Conservation (phyloP, 2,329 filamentous ascomycete species). For the Phyllosticta paracitricarpa region DNA sequence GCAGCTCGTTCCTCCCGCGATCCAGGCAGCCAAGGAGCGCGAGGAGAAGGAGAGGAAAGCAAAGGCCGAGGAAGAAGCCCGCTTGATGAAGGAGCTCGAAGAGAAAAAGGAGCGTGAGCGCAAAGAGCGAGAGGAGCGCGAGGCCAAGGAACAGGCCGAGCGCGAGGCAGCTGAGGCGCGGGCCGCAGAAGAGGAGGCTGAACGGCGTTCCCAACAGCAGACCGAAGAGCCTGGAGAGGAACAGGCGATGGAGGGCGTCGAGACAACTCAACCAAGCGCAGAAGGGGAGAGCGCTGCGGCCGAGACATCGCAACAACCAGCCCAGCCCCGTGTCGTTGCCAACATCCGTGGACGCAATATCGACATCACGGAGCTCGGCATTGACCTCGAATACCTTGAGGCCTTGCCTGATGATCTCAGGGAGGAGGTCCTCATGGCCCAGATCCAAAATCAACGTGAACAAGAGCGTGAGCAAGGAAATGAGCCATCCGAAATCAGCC, state of each 20-base stretch:
- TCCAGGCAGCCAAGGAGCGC: slow-evolving; percentile 66
- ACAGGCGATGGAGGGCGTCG: slow-evolving; percentile 69
- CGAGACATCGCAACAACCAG: slow-evolving; percentile 25
- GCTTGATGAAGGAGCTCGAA: slow-evolving; percentile 21
- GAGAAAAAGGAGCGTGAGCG: slow-evolving; percentile 32
- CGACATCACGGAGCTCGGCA: slow-evolving; percentile 89
- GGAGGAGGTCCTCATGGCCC: slow-evolving; percentile 90
- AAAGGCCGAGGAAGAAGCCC: slow-evolving; percentile 40
- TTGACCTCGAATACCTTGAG: slow-evolving; percentile 87
- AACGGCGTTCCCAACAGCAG: slow-evolving; percentile 15
- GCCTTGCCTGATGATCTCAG: slow-evolving; percentile 96
- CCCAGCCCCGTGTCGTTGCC: slow-evolving; percentile 57
- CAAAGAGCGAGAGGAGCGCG: slow-evolving; percentile 40
- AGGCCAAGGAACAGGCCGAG: slow-evolving; percentile 38
- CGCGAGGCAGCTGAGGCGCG: slow-evolving; percentile 26
- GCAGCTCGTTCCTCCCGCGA: slow-evolving; percentile 70
- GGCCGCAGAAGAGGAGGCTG: slow-evolving; percentile 22
- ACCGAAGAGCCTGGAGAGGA: slow-evolving; percentile 27
- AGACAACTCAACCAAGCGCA: slow-evolving; percentile 37
- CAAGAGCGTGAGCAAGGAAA: slow-evolving; percentile 55
- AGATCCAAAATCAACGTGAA: slow-evolving; percentile 71
- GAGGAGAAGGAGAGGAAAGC: slow-evolving; percentile 52
- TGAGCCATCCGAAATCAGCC: slow-evolving; percentile 74
- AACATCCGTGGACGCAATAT: slow-evolving; percentile 78
- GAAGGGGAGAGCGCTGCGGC: slow-evolving; percentile 38